Base-by-base conservation (phyloP, 305 asterid species). In the Fraxinus greggii region DNA sequence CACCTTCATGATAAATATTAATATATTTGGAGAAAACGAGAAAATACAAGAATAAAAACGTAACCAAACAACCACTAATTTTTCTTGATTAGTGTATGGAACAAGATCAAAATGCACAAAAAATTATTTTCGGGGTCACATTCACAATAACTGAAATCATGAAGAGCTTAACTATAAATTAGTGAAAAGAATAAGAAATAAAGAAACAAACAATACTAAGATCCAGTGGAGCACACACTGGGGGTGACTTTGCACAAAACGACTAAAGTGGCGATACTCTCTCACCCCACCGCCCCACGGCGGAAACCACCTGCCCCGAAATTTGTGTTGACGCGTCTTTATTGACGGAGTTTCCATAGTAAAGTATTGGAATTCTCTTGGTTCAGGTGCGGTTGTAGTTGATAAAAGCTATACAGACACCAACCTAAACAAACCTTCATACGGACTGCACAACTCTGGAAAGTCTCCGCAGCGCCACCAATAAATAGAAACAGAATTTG, bases 341-440 rank as follows among this genome's bases (percentile, higher is more conserved):
- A 51, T 54, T 56, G 83, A 54, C 83, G 83, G 83, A 74, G 83
- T 9, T 5, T 73, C 36, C 83, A 7, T 73, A 19, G 83, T 72
- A 19, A 7, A 2, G 28, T 7, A 21, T 9, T 63, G 32, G 7
- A 26, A 26, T 24, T 65, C 7, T 12, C 7, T 65, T 4, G 13
- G 70, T 61, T 12, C 70, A 23, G 17, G 32, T 8, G 26, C 70
- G 13, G 70, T 23, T 7, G 31, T 9, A 23, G 5, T 59, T 4
- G 70, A 23, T 23, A 21, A 23, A 61, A 61, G 0, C 70, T 23
- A 61, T 21, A 5, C 70, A 61, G 31, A 21, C 70, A 59, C 69
- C 69, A 61, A 23, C 70, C 29, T 61, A 7, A 23, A 23, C 70
- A 59, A 56, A 5, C 67, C 28, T 56, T 56, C 5, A 23, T 5